A percentile compares a stretch with the other conserved stretches of the same genome.
These are phyloP conservation scores for Aureobasidium namibiae DNA, from an alignment of 2,329 filamentous ascomycete species.

Conservation along the genomic window DNA sequence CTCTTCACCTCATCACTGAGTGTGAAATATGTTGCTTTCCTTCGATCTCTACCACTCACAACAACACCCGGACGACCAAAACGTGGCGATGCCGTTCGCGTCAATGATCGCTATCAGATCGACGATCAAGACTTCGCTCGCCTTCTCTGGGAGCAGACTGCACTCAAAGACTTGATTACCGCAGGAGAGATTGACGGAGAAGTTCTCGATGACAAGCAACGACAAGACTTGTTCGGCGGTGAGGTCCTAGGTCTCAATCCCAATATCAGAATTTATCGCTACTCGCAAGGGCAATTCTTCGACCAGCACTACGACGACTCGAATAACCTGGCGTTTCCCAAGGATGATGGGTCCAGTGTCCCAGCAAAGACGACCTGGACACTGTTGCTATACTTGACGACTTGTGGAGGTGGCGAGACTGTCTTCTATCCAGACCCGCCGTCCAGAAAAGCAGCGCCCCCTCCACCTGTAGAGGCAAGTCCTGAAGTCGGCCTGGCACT, in stretches of 20 bases:
- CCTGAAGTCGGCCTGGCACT: conserved; percentile 80
- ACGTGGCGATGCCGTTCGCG: conserved; percentile 69
- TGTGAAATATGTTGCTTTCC: conserved; percentile 66
- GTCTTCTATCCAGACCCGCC: conserved; percentile 71
- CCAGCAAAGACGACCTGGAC: conserved; percentile 80
- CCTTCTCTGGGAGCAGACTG: conserved; percentile 68
- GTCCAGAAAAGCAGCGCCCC: conserved; percentile 27
- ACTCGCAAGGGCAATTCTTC: conserved; percentile 80
- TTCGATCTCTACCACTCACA: conserved; percentile 59
- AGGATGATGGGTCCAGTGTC: conserved; percentile 32
- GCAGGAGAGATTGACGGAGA: conserved; percentile 28
- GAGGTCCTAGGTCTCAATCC: conserved; percentile 75
- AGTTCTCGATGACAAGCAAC: conserved; percentile 23
- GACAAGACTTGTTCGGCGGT: conserved; percentile 59
- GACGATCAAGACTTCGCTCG: conserved; percentile 67
- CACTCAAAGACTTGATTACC: conserved; percentile 54
- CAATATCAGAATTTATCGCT: conserved; percentile 85
- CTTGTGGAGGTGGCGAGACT: conserved; percentile 78
- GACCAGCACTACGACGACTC: conserved; percentile 90
- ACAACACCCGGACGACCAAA: conserved; percentile 75
- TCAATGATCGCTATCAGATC: conserved; percentile 85
- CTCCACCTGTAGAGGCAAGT: conserved; percentile 60
- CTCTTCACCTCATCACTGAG: conserved; percentile 71
- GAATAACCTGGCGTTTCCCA: conserved; percentile 58
- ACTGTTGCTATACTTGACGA: conserved; percentile 77